These are phyloP conservation scores for Carallia brachiata DNA, from an alignment of 345 rosid genomes.

Conservation along the genomic window DNA sequence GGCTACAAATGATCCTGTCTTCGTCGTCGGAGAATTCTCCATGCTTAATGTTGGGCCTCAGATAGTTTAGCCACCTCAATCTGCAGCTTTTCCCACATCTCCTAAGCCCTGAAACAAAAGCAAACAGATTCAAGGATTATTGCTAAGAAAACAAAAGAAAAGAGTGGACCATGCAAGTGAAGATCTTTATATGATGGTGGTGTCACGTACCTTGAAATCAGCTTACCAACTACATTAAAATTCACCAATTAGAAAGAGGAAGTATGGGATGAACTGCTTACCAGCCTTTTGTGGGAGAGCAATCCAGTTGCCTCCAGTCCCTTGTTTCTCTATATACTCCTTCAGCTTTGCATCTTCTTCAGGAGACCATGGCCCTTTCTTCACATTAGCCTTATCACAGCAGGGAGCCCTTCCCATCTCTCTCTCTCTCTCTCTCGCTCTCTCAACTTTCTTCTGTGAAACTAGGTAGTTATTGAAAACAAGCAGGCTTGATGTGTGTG, in stretches of 20 bases:
- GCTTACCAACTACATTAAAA: background rate
- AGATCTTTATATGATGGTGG: background rate
- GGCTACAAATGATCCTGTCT: conserved; percentile 33
- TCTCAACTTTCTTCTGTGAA: background rate
- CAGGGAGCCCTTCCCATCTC: conserved; percentile 37
- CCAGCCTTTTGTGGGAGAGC: conserved; percentile 34
- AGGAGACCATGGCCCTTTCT: conserved; percentile 37
- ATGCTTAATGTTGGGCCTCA: conserved; percentile 34
- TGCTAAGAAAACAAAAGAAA: background rate
- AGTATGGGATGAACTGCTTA: background rate
- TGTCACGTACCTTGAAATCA: background rate
- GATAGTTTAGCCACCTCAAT: conserved; percentile 36
- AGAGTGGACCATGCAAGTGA: background rate
- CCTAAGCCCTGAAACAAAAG: conserved; percentile 21
- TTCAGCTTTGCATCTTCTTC: conserved; percentile 32
- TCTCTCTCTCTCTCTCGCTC: conserved; percentile 14
- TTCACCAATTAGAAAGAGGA: background rate
- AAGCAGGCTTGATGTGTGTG: background rate
- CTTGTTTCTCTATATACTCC: conserved; percentile 25
- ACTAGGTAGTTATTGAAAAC: conserved; percentile 1
- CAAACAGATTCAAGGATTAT: background rate
- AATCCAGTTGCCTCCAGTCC: conserved; percentile 33
- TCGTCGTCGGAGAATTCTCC: conserved; percentile 35
- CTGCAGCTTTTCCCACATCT: conserved; percentile 39
- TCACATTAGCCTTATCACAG: conserved; percentile 29